Evolutionary conservation across 2,329 filamentous ascomycete species (phyloP).

Genomic region (Phialocephala subalpina): DNA sequence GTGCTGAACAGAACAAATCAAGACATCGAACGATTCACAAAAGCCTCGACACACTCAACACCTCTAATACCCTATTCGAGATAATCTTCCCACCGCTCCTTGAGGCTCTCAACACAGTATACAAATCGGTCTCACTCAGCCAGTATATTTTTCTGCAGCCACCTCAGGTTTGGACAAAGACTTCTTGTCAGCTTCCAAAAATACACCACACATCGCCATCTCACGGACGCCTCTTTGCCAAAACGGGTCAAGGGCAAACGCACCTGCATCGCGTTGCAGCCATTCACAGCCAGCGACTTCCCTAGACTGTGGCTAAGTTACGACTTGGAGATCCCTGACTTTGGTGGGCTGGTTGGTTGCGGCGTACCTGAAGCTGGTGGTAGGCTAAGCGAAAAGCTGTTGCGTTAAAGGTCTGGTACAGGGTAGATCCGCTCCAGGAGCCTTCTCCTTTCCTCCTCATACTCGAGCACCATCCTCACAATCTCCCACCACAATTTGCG

Average conservation of each 20-base stretch:
- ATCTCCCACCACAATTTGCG: neutral
- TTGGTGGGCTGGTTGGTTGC: slow-evolving; percentile 14
- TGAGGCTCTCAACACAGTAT: neutral
- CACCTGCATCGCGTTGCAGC: slow-evolving; percentile 6
- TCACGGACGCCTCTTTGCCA: neutral
- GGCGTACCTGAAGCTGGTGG: slow-evolving; percentile 17
- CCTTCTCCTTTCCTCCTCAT: slow-evolving; percentile 7
- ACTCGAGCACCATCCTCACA: neutral
- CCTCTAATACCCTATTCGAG: slow-evolving; percentile 2
- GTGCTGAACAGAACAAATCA: neutral
- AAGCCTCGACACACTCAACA: slow-evolving; percentile 10
- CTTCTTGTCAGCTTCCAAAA: slow-evolving; percentile 16
- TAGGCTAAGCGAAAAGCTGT: neutral
- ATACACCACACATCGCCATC: slow-evolving; percentile 12
- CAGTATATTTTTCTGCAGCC: neutral
- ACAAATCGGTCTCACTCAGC: slow-evolving; percentile 6
- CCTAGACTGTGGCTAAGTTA: slow-evolving; percentile 18
- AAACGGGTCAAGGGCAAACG: neutral
- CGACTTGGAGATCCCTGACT: slow-evolving; percentile 11
- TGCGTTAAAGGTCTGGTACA: slow-evolving; percentile 17
- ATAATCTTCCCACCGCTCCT: neutral
- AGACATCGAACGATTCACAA: neutral
- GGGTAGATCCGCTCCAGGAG: slow-evolving; percentile 17
- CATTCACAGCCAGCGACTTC: slow-evolving; percentile 11
- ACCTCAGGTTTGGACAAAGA: neutral